Conservation (phyloP, 345 rosid genomes). For the Litchi chinensis region DNA sequence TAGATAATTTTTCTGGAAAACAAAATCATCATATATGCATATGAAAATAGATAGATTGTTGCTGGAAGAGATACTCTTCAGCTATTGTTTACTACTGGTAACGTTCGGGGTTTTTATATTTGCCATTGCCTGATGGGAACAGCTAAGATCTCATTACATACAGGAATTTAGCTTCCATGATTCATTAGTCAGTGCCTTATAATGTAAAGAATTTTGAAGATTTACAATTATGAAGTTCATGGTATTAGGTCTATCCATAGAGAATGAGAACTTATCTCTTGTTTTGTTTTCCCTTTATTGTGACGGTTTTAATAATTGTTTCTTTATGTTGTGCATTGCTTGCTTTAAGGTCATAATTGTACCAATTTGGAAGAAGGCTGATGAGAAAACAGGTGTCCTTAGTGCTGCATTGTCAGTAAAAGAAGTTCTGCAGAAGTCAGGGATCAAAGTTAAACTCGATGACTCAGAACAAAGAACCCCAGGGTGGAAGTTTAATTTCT, state of each 20-base stretch:
- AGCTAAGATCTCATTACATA: neutral
- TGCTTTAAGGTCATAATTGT: slow-evolving; percentile 69
- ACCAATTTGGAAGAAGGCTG: slow-evolving; percentile 87
- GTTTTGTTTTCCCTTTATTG: neutral
- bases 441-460: slow-evolving; percentile 84
- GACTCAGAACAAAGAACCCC: slow-evolving; percentile 82
- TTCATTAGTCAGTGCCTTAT: neutral
- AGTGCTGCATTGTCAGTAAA: slow-evolving; percentile 67
- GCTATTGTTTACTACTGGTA: neutral
- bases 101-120: neutral
- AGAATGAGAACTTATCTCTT: neutral
- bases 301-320: neutral
- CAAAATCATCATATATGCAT: neutral
- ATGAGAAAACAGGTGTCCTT: slow-evolving; percentile 73
- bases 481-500: slow-evolving; percentile 96
- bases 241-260: neutral
- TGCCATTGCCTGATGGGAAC: neutral
- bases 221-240: neutral
- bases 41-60: neutral
- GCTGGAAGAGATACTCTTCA: neutral
- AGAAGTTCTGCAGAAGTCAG: slow-evolving; percentile 60
- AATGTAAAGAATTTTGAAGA: slow-evolving; percentile 1
- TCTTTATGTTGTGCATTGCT: slow-evolving; percentile 12
- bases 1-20: neutral
- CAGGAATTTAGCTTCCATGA: neutral